A percentile compares a stretch with the other conserved stretches of the same genome.
These are phyloP conservation scores for Blastobotrys peoriensis DNA, from an alignment of 805 yeast genomes.

Conservation along the genomic window DNA sequence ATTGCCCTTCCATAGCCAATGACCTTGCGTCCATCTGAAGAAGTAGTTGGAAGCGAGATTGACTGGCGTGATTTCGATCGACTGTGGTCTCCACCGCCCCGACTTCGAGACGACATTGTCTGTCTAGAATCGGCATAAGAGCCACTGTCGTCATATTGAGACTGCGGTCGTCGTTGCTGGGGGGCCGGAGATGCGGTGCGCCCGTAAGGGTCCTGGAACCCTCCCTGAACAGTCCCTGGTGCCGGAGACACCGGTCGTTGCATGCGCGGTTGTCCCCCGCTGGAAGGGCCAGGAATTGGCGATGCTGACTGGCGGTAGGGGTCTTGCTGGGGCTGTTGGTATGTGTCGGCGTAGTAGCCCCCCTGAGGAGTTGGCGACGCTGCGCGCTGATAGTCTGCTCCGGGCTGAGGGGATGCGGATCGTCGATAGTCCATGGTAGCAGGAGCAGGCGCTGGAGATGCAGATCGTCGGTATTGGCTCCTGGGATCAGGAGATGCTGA, in stretches of 20 bases:
- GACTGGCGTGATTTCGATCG: constrained; percentile 11
- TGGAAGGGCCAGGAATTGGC: not conserved
- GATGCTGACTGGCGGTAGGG: not conserved
- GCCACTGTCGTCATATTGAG: not conserved
- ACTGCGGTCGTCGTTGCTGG: not conserved
- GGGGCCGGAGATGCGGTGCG: constrained; percentile 5
- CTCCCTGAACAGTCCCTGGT: not conserved
- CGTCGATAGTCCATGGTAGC: constrained; percentile 2
- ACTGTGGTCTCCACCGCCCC: constrained; percentile 20
- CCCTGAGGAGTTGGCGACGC: constrained; percentile 4
- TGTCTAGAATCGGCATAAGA: constrained; percentile 2
- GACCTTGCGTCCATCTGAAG: constrained; percentile 51
- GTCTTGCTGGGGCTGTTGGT: no score
- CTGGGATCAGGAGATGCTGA: constrained; percentile 15
- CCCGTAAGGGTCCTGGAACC: not conserved
- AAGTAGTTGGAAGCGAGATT: constrained; percentile 36
- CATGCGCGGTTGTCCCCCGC: not conserved
- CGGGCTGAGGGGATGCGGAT: constrained; percentile 11
- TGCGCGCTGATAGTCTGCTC: not conserved
- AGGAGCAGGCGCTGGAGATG: constrained; percentile 4
- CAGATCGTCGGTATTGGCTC: constrained; percentile 4
- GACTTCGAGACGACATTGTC: not conserved
- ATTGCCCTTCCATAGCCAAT: constrained; percentile 48
- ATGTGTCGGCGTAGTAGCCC: not conserved
- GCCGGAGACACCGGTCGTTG: not conserved